Conservation (phyloP, 208 protist genomes). For the Trypanosoma avium region DNA sequence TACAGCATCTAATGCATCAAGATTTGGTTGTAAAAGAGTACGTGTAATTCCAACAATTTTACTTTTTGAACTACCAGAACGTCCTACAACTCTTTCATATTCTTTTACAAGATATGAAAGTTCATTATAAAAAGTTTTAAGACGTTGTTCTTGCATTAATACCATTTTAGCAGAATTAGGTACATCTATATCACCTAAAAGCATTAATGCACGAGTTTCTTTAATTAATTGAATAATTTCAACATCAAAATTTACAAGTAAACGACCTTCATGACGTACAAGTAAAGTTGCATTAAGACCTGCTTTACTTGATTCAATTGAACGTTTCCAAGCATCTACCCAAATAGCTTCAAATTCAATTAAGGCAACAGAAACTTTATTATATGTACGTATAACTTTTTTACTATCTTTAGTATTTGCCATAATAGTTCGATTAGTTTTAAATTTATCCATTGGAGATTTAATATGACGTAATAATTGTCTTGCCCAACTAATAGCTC, state of each 20-base stretch:
- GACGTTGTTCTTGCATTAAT: conserved; percentile 94
- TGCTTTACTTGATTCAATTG: conserved; percentile 90
- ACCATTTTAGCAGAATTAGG: conserved; percentile 87
- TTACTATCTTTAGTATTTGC: conserved; percentile 94
- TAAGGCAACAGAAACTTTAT: conserved; percentile 93
- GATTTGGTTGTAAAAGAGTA: conserved; percentile 86
- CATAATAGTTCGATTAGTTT: conserved; percentile 93
- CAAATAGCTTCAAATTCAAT: conserved; percentile 97
- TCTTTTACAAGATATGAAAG: conserved; percentile 90
- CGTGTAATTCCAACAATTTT: conserved; percentile 89
- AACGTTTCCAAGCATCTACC: conserved; percentile 95
- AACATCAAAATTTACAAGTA: conserved; percentile 98
- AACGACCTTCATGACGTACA: conserved; percentile 91
- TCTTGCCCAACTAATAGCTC: conserved; percentile 94
- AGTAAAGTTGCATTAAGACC: conserved; percentile 96
- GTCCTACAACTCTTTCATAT: conserved; percentile 87
- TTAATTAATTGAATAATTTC: conserved; percentile 97
- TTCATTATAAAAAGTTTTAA: conserved; percentile 95
- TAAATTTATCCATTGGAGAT: conserved; percentile 96
- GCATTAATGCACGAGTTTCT: conserved; percentile 94
- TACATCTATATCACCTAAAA: conserved; percentile 92
- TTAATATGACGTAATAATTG: conserved; percentile 97
- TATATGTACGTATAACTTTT: conserved; percentile 96
- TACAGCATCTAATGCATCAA: conserved; percentile 90
- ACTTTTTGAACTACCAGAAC: conserved; percentile 34